Evolutionary conservation across 148 eudicot species (phyloP).

Genomic region (Diospyros kaki): DNA sequence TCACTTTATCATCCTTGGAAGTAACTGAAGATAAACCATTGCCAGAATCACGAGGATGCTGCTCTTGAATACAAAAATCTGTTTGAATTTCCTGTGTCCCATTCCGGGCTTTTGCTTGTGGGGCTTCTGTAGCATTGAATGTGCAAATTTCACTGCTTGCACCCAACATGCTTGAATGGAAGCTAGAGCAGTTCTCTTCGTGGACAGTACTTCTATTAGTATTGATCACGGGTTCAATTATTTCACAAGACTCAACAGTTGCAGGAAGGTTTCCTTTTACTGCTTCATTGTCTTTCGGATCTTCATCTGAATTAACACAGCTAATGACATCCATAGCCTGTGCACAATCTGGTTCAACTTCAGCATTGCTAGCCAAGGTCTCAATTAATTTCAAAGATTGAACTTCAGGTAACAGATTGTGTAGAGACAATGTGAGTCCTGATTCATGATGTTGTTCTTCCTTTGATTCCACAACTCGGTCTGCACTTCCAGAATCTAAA

Average conservation of each 20-base stretch:
- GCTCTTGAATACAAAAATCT: conserved; percentile 11
- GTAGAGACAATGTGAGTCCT: conserved; percentile 11
- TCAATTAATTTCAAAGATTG: conserved; percentile 14
- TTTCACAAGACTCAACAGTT: conserved; percentile 19
- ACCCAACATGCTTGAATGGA: conserved; percentile 5
- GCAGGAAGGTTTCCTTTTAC: conserved; percentile 7
- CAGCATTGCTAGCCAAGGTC: conserved; percentile 12
- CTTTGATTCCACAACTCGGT: conserved; percentile 12
- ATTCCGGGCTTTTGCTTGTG: conserved; percentile 7
- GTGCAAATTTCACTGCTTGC: conserved; percentile 6
- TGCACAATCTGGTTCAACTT: conserved; percentile 11
- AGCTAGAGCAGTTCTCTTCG: conserved; percentile 12
- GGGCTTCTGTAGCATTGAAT: conserved; percentile 9
- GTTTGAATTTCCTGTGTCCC: conserved; percentile 11
- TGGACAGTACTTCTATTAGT: conserved; percentile 5
- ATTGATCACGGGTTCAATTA: conserved; percentile 12
- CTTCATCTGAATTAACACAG: conserved; percentile 19
- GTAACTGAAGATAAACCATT: conserved; percentile 2
- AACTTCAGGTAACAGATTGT: conserved; percentile 18
- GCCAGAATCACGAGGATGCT: background rate
- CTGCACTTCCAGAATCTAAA: conserved; percentile 13
- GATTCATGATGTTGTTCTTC: conserved; percentile 16
- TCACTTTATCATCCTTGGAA: conserved; percentile 12
- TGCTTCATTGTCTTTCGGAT: conserved; percentile 20
- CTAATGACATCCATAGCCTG: conserved; percentile 10